Conservation (phyloP, 345 rosid species). For the Luvunga scandens region DNA sequence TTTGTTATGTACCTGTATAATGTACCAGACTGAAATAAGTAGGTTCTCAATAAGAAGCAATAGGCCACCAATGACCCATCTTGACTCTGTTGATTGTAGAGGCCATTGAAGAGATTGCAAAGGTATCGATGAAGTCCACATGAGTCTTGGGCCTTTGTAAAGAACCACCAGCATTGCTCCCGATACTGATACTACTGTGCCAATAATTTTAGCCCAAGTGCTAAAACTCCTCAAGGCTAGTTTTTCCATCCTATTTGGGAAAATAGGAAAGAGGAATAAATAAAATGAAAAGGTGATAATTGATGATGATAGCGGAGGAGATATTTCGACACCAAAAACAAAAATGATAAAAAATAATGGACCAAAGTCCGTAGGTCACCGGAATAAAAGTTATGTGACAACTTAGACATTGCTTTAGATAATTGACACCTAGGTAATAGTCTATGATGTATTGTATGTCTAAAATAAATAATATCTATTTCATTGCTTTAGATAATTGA, state of each 20-base stretch:
- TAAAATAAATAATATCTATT: too few species aligned
- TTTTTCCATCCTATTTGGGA: slow-evolving; percentile 32
- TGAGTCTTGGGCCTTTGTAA: slow-evolving; percentile 29
- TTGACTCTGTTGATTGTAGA: slow-evolving; percentile 8
- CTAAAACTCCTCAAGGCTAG: slow-evolving; percentile 19
- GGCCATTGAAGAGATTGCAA: not conserved
- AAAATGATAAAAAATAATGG: too few species aligned
- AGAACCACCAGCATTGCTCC: slow-evolving; percentile 36
- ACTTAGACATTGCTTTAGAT: too few species aligned
- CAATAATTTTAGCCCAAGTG: slow-evolving; percentile 27
- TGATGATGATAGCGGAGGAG: not conserved
- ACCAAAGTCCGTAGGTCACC: too few species aligned
- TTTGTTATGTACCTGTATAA: slow-evolving; percentile 25
- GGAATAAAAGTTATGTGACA: too few species aligned
- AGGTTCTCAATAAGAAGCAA: slow-evolving; percentile 20
- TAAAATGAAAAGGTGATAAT: not conserved
- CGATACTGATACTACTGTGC: slow-evolving; percentile 29
- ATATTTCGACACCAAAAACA: too few species aligned
- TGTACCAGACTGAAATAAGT: slow-evolving; percentile 21
- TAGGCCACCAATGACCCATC: slow-evolving; percentile 35
- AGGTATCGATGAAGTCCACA: not conserved
- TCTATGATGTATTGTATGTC: too few species aligned
- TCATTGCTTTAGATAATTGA: too few species aligned
- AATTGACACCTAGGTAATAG: too few species aligned
- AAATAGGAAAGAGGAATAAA: not conserved